Evolutionary conservation across 2,329 filamentous ascomycete species (phyloP), one percentile per base, ranked within the genome.

Genomic region (Gremmenia infestans): DNA sequence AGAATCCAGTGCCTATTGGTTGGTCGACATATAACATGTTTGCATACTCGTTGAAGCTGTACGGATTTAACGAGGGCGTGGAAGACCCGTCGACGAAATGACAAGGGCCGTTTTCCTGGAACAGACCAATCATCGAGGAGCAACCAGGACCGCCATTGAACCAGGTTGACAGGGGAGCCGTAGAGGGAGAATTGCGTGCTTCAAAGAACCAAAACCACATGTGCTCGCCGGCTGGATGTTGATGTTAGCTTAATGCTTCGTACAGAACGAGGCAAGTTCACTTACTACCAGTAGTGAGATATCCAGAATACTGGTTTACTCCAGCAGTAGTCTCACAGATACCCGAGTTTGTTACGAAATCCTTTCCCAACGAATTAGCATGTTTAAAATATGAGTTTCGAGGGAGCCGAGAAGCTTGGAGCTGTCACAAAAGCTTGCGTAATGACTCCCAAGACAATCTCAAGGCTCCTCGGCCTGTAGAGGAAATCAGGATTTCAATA

Each of bases 291-390:
- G 76, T 72, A 1, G 70, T 70, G 22, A 59, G 40, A 52, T 59
- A 59, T 23, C 57, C 57, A 7, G 49, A 53, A 23, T 59, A 59
- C 23, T 48, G 47, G 28, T 54, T 51, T 1, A 59, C 57, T 6
- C 57, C 57, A 12, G 28, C 36, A 15, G 54, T 59, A 5, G 54
- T 59, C 45, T 59, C 57, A 25, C 57, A 59, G 36, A 56, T 50
- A 3, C 53, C 49, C 32, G 57, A 78, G 60, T 80, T 77, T 25
- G 71, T 73, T 17, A 79, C 75, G 51, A 73, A 78, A 14, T 57
- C 55, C 28, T 32, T 9, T 32, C 9, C 8, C 28, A 32, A 32
- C 9, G 9, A 12, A 32, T 32, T 4, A 32, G 28, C 28, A 32
- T 12, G 28, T 32, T 32, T 9, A 4, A 11, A 11, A 32, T 32